These are phyloP conservation scores for Hypoxylon sp. DNA, from an alignment of 2,329 filamentous ascomycete species.

Conservation along the genomic window DNA sequence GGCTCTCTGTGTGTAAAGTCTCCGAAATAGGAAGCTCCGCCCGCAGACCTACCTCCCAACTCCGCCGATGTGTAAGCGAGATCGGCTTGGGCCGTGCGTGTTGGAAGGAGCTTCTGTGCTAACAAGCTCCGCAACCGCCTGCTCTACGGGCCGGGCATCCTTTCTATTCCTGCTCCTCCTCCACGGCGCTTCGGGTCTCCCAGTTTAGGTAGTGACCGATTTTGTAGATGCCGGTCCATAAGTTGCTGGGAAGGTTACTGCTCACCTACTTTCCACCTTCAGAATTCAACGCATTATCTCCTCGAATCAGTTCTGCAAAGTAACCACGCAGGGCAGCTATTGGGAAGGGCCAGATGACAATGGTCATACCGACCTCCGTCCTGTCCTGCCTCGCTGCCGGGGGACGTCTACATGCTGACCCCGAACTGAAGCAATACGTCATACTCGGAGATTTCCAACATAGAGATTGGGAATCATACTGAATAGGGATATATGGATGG, in stretches of 20 bases:
- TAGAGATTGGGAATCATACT: neutral
- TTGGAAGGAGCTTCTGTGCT: too few relatives aligned
- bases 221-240: neutral
- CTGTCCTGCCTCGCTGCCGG: too few relatives aligned
- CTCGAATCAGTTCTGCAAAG: too few relatives aligned
- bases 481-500: neutral
- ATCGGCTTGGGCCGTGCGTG: conserved; percentile 28
- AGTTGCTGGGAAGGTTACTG: neutral
- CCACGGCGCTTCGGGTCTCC: neutral
- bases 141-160: conserved; percentile 32
- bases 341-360: too few relatives aligned
- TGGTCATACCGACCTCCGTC: too few relatives aligned
- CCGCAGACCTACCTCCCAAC: neutral
- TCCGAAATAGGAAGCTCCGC: conserved; percentile 33
- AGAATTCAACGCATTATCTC: too few relatives aligned
- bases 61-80: conserved; percentile 8
- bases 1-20: neutral
- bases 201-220: neutral
- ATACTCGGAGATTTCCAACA: too few relatives aligned
- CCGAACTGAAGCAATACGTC: too few relatives aligned
- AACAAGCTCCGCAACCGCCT: neutral
- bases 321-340: too few relatives aligned
- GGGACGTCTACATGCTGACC: too few relatives aligned
- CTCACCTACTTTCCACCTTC: too few relatives aligned
- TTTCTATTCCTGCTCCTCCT: neutral